Base-by-base conservation (phyloP, 1,284 basidiomycete species). In the Cryptococcus deneoformans region DNA sequence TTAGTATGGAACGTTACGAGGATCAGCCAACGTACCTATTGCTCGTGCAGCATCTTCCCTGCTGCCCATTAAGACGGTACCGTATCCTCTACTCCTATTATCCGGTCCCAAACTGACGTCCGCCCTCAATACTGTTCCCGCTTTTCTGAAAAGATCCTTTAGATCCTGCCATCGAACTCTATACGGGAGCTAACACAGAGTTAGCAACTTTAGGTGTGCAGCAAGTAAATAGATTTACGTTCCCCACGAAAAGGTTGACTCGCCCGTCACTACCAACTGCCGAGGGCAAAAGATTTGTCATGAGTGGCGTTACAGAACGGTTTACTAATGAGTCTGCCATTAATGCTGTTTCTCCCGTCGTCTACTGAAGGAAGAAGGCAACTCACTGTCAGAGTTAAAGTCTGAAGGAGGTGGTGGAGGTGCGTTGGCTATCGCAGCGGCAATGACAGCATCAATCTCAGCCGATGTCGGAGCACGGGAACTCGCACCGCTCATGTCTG, bases 101-200 rank as follows among this genome's bases (percentile, higher is more conserved):
- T 96, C 93, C 1, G 90, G 89, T 1, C 91, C 91, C 1, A 96
- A 83, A 11, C 89, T 90, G 52, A 96, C 92, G 71, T 97, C 95
- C 6, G 95, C 94, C 39, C 95, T 86, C 20, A 97, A 83, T 54
- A 99, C 93, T 0, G 92, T 95, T 49, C 95, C 95, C 1, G 92
- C 90, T 65, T 90, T 88, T 51, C 95, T 87, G 77, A 98, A 97
- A 50, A 98, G 85, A 76, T 98, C 95, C 72, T 99, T 98, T 64
- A 99, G 85, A 78, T 99, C 95, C 80, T 97, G 93, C 93, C 93
- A 97, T 63, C 91, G 86, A 36, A 93, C 91, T 63, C 90, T 84
- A 79, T 92, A 92, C 0, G 92, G 92, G 14, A 96, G 83, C 88
- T 92, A 77, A 47, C 63, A 57, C 40, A 53, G 40, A 34, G 52